Conservation (phyloP, 106 monocot species). For the Allium cepa region DNA sequence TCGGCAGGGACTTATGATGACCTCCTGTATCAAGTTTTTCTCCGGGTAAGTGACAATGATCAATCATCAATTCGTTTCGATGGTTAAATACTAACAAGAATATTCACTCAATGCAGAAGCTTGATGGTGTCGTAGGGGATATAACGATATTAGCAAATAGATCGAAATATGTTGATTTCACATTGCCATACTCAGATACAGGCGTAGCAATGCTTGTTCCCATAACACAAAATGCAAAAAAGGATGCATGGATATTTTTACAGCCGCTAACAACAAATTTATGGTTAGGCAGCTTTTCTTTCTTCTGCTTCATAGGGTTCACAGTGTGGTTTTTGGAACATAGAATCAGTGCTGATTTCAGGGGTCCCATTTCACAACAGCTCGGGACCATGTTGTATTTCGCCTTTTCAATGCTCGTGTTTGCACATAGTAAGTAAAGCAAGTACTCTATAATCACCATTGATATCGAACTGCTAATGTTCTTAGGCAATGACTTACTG, state of each 20-base stretch:
- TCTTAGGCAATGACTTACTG: too few species aligned
- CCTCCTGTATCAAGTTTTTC: constrained; percentile 10
- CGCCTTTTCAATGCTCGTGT: constrained; percentile 14
- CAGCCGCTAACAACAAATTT: constrained; percentile 7
- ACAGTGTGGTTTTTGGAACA: constrained; percentile 20
- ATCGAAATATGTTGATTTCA: constrained; percentile 36
- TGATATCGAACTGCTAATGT: too few species aligned
- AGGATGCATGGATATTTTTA: constrained; percentile 21
- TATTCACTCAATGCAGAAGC: constrained; percentile 13
- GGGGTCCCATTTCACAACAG: constrained; percentile 12
- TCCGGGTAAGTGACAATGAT: constrained; percentile 17
- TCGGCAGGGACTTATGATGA: constrained; percentile 16
- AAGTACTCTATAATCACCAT: too few species aligned
- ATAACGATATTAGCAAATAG: constrained; percentile 29
- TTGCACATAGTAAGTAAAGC: constrained; percentile 9
- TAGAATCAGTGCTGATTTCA: constrained; percentile 8
- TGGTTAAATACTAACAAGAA: too few species aligned
- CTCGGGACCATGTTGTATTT: constrained; percentile 18
- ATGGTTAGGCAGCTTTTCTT: constrained; percentile 12
- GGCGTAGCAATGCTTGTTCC: constrained; percentile 44
- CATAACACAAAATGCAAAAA: constrained; percentile 6
- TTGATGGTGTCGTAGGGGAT: constrained; percentile 32
- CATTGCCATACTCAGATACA: constrained; percentile 34
- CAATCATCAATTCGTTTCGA: too few species aligned
- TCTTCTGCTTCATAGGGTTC: constrained; percentile 12